These are phyloP conservation scores for Coemansia sp. DNA, from an alignment of 192 early-diverging fungal species.

Conservation along the genomic window DNA sequence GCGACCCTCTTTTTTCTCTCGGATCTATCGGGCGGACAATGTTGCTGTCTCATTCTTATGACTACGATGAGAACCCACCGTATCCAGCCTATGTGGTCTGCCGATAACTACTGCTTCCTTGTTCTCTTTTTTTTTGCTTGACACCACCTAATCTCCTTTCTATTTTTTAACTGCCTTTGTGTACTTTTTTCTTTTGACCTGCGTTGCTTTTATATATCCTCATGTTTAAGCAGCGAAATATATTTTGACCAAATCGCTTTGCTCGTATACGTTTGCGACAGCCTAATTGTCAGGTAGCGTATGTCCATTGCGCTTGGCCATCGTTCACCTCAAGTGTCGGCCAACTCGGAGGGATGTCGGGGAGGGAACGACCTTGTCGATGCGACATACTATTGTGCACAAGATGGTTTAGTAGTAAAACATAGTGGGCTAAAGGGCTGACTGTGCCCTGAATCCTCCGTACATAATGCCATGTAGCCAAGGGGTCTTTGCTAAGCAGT, in stretches of 20 bases:
- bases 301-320: background rate
- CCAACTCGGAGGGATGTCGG: background rate
- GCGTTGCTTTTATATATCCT: background rate
- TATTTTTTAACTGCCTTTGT: background rate
- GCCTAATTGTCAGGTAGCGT: background rate
- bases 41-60: slow-evolving; percentile 4
- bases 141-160: background rate
- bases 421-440: background rate
- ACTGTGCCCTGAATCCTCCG: background rate
- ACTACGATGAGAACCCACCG: background rate
- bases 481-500: background rate
- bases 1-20: background rate
- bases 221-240: background rate
- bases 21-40: background rate
- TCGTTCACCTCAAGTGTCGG: background rate
- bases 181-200: background rate
- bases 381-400: background rate
- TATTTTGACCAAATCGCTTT: background rate
- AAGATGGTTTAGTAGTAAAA: background rate
- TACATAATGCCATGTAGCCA: background rate
- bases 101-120: background rate
- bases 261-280: background rate
- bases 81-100: slow-evolving; percentile 7
- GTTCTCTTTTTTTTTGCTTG: background rate
- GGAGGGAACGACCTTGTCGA: background rate